Base-by-base conservation (phyloP, 176 grass and related monocot species). In the Rhynchospora pubera region DNA sequence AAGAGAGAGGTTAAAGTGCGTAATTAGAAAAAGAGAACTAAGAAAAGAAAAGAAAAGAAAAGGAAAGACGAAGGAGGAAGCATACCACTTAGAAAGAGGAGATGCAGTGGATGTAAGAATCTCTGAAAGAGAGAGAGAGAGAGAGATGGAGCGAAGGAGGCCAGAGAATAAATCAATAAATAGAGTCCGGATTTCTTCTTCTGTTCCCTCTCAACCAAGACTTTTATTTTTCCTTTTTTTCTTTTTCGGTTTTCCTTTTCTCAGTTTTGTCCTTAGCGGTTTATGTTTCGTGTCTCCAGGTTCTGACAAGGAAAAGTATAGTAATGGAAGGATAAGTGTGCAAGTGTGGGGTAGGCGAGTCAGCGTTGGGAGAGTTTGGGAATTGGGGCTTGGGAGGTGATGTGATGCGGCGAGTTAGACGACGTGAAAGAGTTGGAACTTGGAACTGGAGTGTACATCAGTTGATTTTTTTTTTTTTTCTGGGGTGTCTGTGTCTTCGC, bases 131-230 rank as follows among this genome's bases (percentile, higher is more conserved):
- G 10, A 9, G 6, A 51, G 48, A 51, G 48, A 51, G 1, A 28
- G 72, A 76, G 12, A 50, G 47, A 52, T 2, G 22, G 50, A 52
- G 24, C 26, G 9, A 12, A 23, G 19, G 44, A 13, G 34, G 34
- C 34, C 2, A 32, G 32, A 74, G 70, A 74, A 74, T 74, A 24
- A 74, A 74, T 22, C 70, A 52, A 52, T 74, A 74, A 74, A 74
- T 74, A 73, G 44, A 43, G 32, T 9, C 48, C 6, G 45, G 45
- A 3, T 5, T 73, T 39, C n/a, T 73, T 47, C 19, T 73, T 4
- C 5, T 73, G 21, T 73, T 72, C 3, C 45, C 45, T 73, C 44
- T 48, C 47, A 30, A 30, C 72, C 72, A 55, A 16, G 47, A 12
- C 72, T 76, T 76, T 55, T 76, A 19, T 76, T 32, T 55, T 45